Evolutionary conservation across 2,329 filamentous ascomycete species (phyloP).

Genomic region (Phyllosticta citriasiana): DNA sequence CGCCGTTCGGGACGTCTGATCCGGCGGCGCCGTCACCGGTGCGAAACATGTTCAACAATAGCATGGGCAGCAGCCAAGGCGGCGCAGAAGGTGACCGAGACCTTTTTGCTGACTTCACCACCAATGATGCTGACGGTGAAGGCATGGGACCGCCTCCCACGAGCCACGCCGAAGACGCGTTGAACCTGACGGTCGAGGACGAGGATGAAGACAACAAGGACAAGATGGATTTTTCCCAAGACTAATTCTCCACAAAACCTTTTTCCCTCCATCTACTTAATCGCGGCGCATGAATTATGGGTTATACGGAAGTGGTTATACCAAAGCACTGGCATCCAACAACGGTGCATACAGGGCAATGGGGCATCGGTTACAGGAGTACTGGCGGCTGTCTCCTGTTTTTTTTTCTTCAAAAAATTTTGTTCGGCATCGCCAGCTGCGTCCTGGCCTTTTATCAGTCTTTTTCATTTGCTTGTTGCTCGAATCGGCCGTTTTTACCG

Average conservation of each 20-base stretch:
- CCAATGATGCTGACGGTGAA: slow-evolving; percentile 7
- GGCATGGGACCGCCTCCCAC: slow-evolving; percentile 6
- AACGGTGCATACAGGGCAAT: not conserved
- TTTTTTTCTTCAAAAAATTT: not conserved
- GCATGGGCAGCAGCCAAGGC: slow-evolving; percentile 21
- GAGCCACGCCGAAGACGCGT: slow-evolving; percentile 27
- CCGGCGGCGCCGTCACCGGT: slow-evolving; percentile 22
- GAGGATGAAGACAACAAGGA: slow-evolving; percentile 7
- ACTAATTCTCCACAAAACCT: not conserved
- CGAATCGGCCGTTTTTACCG: not conserved
- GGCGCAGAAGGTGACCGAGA: slow-evolving; percentile 3
- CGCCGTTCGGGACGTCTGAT: slow-evolving; percentile 10
- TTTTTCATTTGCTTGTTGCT: not conserved
- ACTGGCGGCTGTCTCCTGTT: not conserved
- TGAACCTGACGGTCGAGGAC: slow-evolving; percentile 26
- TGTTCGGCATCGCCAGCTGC: not conserved
- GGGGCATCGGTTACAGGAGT: not conserved
- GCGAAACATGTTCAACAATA: slow-evolving; percentile 28
- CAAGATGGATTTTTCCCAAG: slow-evolving; percentile 1
- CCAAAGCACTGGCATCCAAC: not conserved
- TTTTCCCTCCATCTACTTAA: not conserved
- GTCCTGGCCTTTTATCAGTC: not conserved
- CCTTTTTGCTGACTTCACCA: slow-evolving; percentile 10
- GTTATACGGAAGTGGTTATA: not conserved
- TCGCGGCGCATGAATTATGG: slow-evolving; percentile 2